Evolutionary conservation across 805 yeast species (phyloP).

Genomic region (Yarrowia sp.): DNA sequence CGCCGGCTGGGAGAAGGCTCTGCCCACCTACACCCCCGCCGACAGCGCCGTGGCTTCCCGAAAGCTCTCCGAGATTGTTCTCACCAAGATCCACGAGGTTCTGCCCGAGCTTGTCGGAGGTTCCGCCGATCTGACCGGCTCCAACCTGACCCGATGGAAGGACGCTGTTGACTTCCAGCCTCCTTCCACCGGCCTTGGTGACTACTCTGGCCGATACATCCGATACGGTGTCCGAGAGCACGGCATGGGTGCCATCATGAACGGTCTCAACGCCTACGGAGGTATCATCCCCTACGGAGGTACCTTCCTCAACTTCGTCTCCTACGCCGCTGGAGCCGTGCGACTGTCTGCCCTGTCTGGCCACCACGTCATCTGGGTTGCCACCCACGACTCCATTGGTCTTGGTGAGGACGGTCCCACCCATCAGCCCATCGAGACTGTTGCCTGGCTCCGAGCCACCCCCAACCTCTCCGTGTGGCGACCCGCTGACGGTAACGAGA

Average conservation of each 20-base stretch:
- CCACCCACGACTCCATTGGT: slow-evolving; percentile 56
- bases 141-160: slow-evolving; percentile 37
- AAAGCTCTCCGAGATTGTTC: slow-evolving; percentile 37
- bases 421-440: slow-evolving; percentile 52
- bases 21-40: slow-evolving; percentile 74
- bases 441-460: slow-evolving; percentile 49
- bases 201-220: slow-evolving; percentile 58
- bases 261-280: slow-evolving; percentile 64
- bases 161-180: slow-evolving; percentile 56
- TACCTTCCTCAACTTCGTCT: slow-evolving; percentile 91
- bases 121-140: slow-evolving; percentile 41
- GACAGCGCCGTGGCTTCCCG: slow-evolving; percentile 54
- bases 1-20: slow-evolving; percentile 66
- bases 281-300: slow-evolving; percentile 92
- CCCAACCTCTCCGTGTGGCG: slow-evolving; percentile 50
- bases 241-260: slow-evolving; percentile 97
- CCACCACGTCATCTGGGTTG: slow-evolving; percentile 48
- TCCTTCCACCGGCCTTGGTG: slow-evolving; percentile 48
- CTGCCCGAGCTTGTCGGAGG: slow-evolving; percentile 40
- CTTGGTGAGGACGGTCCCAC: slow-evolving; percentile 58
- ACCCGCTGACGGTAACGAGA: slow-evolving; percentile 52
- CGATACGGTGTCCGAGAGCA: slow-evolving; percentile 98
- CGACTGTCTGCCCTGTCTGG: slow-evolving; percentile 49
- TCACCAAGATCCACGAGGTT: slow-evolving; percentile 37
- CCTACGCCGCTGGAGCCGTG: slow-evolving; percentile 53